Percentiles rank a stretch among this genome's conserved stretches.
These are phyloP conservation scores for Zarea fungicola DNA, from an alignment of 2,329 filamentous ascomycete species.

Conservation along the genomic window DNA sequence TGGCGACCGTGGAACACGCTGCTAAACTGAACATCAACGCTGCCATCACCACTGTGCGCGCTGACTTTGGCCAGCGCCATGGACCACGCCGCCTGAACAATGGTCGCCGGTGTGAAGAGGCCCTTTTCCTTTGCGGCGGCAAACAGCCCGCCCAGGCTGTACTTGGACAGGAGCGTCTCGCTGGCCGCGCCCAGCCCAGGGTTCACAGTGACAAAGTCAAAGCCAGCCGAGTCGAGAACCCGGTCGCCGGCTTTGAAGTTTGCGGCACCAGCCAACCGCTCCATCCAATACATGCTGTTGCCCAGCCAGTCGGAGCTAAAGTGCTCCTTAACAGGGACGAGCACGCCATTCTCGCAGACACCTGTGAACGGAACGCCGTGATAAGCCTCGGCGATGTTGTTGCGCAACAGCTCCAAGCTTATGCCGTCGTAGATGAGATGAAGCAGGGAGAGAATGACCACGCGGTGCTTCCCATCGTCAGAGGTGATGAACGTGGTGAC, in stretches of 20 bases:
- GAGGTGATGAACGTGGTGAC: conserved; percentile 11
- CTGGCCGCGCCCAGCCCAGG: conserved; percentile 5
- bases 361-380: conserved; percentile 9
- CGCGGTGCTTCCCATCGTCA: conserved; percentile 7
- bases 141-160: conserved; percentile 10
- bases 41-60: background rate
- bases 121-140: conserved; percentile 7
- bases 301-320: conserved; percentile 14
- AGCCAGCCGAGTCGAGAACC: background rate
- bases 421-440: conserved; percentile 24
- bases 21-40: conserved; percentile 15
- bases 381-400: conserved; percentile 10
- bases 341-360: conserved; percentile 8
- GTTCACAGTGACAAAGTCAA: background rate
- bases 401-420: conserved; percentile 2
- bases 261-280: conserved; percentile 7
- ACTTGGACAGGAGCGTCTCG: conserved; percentile 7
- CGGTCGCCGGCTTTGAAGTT: conserved; percentile 6
- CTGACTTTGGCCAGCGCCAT: conserved; percentile 12
- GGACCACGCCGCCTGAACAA: conserved; percentile 15
- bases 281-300: conserved; percentile 13
- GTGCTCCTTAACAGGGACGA: conserved; percentile 8
- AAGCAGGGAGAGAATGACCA: conserved; percentile 29
- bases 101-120: conserved; percentile 5
- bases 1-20: conserved; percentile 14